Evolutionary conservation across 2,329 filamentous ascomycete genomes (phyloP).

Genomic region (Penicillium sp.): DNA sequence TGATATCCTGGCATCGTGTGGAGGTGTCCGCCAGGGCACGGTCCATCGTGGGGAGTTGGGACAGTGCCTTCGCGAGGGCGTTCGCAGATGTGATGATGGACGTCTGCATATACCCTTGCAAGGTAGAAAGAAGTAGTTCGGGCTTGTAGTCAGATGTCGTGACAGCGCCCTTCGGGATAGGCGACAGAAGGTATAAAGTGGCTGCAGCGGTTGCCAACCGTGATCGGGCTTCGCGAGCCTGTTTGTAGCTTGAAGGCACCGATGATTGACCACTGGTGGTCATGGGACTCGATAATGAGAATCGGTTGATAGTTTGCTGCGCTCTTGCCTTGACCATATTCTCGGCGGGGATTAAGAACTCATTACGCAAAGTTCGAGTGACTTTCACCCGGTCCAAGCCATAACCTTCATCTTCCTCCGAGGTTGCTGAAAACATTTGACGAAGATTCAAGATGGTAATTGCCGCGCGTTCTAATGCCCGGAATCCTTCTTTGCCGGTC

Average conservation of each 20-base stretch:
- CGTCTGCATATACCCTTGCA: conserved; percentile 81
- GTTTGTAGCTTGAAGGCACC: conserved; percentile 53
- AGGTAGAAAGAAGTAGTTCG: conserved; percentile 69
- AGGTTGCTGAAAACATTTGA: conserved; percentile 69
- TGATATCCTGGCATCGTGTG: conserved; percentile 82
- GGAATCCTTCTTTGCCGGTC: conserved; percentile 66
- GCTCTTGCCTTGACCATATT: conserved; percentile 70
- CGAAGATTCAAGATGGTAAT: conserved; percentile 76
- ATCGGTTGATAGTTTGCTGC: conserved; percentile 80
- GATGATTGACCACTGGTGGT: conserved; percentile 29
- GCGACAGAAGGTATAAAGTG: conserved; percentile 79
- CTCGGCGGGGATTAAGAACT: conserved; percentile 71
- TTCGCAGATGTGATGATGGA: conserved; percentile 77
- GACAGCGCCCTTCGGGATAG: conserved; percentile 54
- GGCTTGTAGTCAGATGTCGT: conserved; percentile 58
- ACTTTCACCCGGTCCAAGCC: conserved; percentile 74
- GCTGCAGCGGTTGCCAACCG: conserved; percentile 72
- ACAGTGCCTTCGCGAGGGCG: conserved; percentile 71
- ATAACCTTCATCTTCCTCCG: conserved; percentile 71
- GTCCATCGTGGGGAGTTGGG: conserved; percentile 78
- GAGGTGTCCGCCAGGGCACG: conserved; percentile 79
- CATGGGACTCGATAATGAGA: conserved; percentile 65
- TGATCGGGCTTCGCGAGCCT: conserved; percentile 72
- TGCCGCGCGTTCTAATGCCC: conserved; percentile 77
- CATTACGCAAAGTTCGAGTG: conserved; percentile 68